These are phyloP conservation scores for Emmonsia crescens DNA, from an alignment of 2,329 filamentous ascomycete species.

Conservation along the genomic window DNA sequence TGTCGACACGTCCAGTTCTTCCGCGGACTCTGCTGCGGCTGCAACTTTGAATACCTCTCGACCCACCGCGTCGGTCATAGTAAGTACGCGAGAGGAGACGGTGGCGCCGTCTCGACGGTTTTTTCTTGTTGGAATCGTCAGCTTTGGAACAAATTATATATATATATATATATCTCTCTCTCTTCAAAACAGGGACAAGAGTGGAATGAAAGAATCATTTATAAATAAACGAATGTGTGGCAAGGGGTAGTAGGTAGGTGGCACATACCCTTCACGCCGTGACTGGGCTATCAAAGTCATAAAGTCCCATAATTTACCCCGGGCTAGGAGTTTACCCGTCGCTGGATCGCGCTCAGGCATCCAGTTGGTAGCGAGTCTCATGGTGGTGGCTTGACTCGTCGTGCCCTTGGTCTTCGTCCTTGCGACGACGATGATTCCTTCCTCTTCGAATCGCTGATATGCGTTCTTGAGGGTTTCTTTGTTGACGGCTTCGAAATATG, in stretches of 20 bases:
- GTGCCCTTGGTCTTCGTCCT: slow-evolving; percentile 50
- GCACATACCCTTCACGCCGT: slow-evolving; percentile 60
- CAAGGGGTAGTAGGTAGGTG: no score
- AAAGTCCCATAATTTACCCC: slow-evolving; percentile 81
- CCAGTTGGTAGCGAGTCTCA: slow-evolving; percentile 67
- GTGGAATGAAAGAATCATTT: background rate
- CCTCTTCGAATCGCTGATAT: slow-evolving; percentile 77
- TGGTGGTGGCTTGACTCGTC: slow-evolving; percentile 25
- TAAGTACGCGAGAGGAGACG: slow-evolving; percentile 69
- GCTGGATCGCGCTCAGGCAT: slow-evolving; percentile 52
- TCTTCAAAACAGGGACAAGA: background rate
- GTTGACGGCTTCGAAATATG: slow-evolving; percentile 97
- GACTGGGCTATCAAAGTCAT: slow-evolving; percentile 76
- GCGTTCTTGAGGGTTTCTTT: slow-evolving; percentile 95
- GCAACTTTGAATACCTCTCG: slow-evolving; percentile 49
- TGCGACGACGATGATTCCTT: slow-evolving; percentile 70
- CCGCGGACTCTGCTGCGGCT: slow-evolving; percentile 14
- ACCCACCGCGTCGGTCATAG: slow-evolving; percentile 65
- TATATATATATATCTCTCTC: no score
- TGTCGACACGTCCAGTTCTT: slow-evolving; percentile 23
- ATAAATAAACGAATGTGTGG: background rate
- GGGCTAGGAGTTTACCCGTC: slow-evolving; percentile 52
- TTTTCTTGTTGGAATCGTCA: slow-evolving; percentile 44
- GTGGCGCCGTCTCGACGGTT: slow-evolving; percentile 89
- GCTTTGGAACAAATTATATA: background rate